Conservation (phyloP, 2,329 filamentous ascomycete genomes). For the Claviceps citrina region DNA sequence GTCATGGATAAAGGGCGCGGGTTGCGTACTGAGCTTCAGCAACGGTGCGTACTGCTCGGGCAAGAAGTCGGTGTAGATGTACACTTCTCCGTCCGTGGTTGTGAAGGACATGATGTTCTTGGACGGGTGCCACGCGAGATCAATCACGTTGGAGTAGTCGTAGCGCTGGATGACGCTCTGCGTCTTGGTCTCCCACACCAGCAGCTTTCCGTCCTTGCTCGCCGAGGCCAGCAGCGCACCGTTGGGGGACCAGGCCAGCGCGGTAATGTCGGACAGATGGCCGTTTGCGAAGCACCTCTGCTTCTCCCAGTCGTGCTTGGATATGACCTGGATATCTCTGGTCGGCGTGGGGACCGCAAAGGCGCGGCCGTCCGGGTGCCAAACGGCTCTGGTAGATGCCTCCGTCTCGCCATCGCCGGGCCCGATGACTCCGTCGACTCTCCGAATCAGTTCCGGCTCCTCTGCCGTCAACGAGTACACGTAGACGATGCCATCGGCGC, state of each 20-base stretch:
- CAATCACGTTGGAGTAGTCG: slow-evolving; percentile 71
- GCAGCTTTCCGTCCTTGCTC: slow-evolving; percentile 50
- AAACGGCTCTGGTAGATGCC: slow-evolving; percentile 57
- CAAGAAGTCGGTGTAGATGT: slow-evolving; percentile 64
- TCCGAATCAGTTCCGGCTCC: slow-evolving; percentile 65
- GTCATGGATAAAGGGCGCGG: slow-evolving; percentile 76
- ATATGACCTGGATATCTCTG: slow-evolving; percentile 72
- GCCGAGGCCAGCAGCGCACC: slow-evolving; percentile 69
- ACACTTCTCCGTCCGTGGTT: slow-evolving; percentile 82
- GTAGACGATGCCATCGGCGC: slow-evolving; percentile 79
- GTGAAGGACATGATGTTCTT: slow-evolving; percentile 85
- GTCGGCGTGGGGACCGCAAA: slow-evolving; percentile 76
- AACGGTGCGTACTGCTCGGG: slow-evolving; percentile 40
- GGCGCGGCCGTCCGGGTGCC: slow-evolving; percentile 89
- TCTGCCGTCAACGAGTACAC: slow-evolving; percentile 70
- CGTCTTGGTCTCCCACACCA: slow-evolving; percentile 80
- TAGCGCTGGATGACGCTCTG: slow-evolving; percentile 66
- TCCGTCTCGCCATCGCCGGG: slow-evolving; percentile 59
- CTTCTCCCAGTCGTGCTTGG: slow-evolving; percentile 77
- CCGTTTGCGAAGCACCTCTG: slow-evolving; percentile 66
- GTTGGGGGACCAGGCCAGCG: slow-evolving; percentile 86
- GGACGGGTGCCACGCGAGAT: slow-evolving; percentile 78
- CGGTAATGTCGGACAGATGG: slow-evolving; percentile 72
- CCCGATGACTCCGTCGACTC: slow-evolving; percentile 74
- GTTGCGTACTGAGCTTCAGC: slow-evolving; percentile 46